phyloP scores from a whole-genome alignment of 23 red algal species.

The Pyropia haitanensis region DNA sequence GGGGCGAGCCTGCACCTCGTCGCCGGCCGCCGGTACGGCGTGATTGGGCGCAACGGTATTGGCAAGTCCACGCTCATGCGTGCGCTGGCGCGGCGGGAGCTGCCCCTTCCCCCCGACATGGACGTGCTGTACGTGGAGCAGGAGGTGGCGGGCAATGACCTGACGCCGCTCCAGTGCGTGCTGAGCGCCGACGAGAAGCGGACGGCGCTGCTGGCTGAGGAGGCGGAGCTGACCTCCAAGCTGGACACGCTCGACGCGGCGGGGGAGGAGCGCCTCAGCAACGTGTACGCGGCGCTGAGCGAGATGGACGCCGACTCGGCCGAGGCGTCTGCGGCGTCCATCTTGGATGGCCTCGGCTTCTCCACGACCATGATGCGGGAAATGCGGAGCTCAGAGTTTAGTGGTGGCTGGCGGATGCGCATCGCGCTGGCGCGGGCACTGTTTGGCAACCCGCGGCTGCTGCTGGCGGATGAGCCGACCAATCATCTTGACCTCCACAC shows the following conservation, averaged over 20 bases:
- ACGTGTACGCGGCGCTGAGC: constrained; percentile 66
- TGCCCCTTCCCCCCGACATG: constrained; percentile 81
- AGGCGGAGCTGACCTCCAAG: constrained; percentile 37
- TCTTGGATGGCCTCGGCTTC: constrained; percentile 89
- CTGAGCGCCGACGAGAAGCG: constrained; percentile 72
- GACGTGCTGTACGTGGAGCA: constrained; percentile 83
- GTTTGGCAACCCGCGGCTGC: constrained; percentile 76
- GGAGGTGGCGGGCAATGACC: constrained; percentile 78
- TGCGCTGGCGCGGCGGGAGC: constrained; percentile 74
- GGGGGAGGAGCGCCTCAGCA: constrained; percentile 46
- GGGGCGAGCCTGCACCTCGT: constrained; percentile 55
- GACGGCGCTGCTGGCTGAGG: constrained; percentile 49
- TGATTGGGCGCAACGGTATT: constrained; percentile 87
- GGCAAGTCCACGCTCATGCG: constrained; percentile 91
- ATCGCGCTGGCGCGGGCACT: constrained; percentile 78
- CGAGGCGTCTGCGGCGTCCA: constrained; percentile 63
- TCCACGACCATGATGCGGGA: constrained; percentile 41
- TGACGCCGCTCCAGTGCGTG: constrained; percentile 60
- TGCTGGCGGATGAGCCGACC: constrained; percentile 85
- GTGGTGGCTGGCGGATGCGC: constrained; percentile 97
- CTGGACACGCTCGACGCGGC: constrained; percentile 21
- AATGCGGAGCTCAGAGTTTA: constrained; percentile 56
- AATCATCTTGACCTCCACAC: constrained; percentile 87
- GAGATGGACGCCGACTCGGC: constrained; percentile 75
- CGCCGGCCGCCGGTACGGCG: constrained; percentile 70